These are phyloP conservation scores for Lathyrus sativus DNA, from an alignment of 306 rosid species.

Conservation along the genomic window DNA sequence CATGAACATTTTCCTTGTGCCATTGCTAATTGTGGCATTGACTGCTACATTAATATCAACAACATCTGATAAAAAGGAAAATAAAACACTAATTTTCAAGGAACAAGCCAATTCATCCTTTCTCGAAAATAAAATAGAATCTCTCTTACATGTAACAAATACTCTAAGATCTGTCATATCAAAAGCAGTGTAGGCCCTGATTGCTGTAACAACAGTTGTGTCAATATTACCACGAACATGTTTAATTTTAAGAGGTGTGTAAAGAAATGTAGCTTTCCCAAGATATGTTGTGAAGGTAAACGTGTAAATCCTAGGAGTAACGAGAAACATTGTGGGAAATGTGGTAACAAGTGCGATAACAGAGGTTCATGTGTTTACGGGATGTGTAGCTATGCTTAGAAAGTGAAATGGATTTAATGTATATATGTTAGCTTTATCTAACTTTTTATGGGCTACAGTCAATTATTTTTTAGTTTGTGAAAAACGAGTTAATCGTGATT, in stretches of 20 bases:
- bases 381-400: too few relatives aligned
- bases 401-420: too few relatives aligned
- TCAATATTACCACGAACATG: slow-evolving; percentile 40
- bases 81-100: slow-evolving; percentile 27
- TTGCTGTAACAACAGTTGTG: slow-evolving; percentile 59
- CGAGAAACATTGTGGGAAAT: too few relatives aligned
- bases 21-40: slow-evolving; percentile 44
- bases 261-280: too few relatives aligned
- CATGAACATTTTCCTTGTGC: slow-evolving; percentile 42
- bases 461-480: too few relatives aligned
- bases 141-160: slow-evolving; percentile 48
- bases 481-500: too few relatives aligned
- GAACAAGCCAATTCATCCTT: slow-evolving; percentile 42
- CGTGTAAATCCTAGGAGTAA: too few relatives aligned
- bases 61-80: neutral
- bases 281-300: too few relatives aligned
- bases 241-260: slow-evolving; percentile 23
- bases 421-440: too few relatives aligned
- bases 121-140: neutral
- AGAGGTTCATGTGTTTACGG: too few relatives aligned
- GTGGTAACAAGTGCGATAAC: too few relatives aligned
- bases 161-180: slow-evolving; percentile 45
- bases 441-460: too few relatives aligned
- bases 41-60: slow-evolving; percentile 29
- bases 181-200: slow-evolving; percentile 50